Base-by-base conservation (phyloP, 2,329 filamentous ascomycete genomes). In the Chaetomiaceae sp. region DNA sequence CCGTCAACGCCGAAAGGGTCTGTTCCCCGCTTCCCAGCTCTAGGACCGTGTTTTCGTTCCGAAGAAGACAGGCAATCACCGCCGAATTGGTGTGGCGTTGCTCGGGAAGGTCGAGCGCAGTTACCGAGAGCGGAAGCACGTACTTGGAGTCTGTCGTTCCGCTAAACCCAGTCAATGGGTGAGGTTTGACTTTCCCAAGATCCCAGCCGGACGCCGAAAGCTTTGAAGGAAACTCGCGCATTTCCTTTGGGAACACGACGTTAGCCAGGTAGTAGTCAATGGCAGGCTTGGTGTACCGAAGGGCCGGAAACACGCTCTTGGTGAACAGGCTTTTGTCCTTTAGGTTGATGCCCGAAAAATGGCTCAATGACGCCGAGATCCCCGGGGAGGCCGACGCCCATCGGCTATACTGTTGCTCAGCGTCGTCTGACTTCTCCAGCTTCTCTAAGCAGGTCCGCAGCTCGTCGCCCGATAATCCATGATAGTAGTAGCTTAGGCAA, bases 131-230 rank as follows among this genome's bases (percentile, higher is more conserved):
- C 0, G 84, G 84, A 0, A 87, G 62, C 27, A 84, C 67, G 0
- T 63, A 65, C 30, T 73, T 69, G 17, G 76, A 79, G 56, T 88
- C 84, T 36, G 85, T 87, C 0, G 84, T 88, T 0, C 84, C 84
- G 7, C 79, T 84, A 58, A 89, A 88, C 0, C 84, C 84, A 0
- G 82, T 86, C 0, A 79, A 58, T 0, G 80, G 78, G 63, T 60
- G 22, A 6, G n/a, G n/a, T 20, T 32, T 42, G 8, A 15, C 8
- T 32, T 42, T 51, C 42, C 45, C 55, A 2, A 87, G 65, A 52
- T 87, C 83, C 83, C 83, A 88, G 0, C 79, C 81, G 0, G 79
- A 84, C 0, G 79, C 74, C 27, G 81, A 76, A 0, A 87, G 61
- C 50, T 86, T 86, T 9, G 73, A 58, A 0, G 67, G 67, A 51